Percentiles rank a stretch among this genome's conserved stretches.
phyloP scores from a whole-genome alignment of 2,329 filamentous ascomycete genomes.

The Phaeosphaeriaceae sp. region DNA sequence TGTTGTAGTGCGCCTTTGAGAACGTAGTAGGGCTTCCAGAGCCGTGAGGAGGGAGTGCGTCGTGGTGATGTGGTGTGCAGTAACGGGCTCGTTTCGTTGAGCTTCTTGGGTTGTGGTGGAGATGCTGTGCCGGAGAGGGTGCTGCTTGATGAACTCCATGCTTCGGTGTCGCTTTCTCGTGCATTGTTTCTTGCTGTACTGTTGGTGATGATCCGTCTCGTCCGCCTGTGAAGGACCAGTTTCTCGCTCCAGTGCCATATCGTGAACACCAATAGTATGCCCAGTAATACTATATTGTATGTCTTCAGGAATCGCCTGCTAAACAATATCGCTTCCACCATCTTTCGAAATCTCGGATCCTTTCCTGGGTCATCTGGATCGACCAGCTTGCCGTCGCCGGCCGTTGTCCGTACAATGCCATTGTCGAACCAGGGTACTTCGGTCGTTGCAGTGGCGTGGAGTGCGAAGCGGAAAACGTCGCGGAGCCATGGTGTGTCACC shows the following conservation, averaged over 20 bases:
- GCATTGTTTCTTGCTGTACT: background rate
- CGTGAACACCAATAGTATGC: slow-evolving; percentile 46
- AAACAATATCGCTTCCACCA: slow-evolving; percentile 49
- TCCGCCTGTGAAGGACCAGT: slow-evolving; percentile 24
- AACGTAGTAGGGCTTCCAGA: slow-evolving; percentile 29
- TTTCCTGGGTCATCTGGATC: slow-evolving; percentile 42
- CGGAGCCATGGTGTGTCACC: slow-evolving; percentile 27
- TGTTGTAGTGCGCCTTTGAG: slow-evolving; percentile 56
- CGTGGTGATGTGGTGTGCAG: slow-evolving; percentile 21
- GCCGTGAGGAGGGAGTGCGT: slow-evolving; percentile 3
- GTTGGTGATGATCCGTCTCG: slow-evolving; percentile 3
- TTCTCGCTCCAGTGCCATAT: slow-evolving; percentile 47
- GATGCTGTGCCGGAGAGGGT: slow-evolving; percentile 46
- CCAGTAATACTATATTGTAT: slow-evolving; percentile 51
- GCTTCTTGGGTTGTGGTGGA: slow-evolving; percentile 34
- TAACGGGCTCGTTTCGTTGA: slow-evolving; percentile 43
- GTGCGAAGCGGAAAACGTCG: slow-evolving; percentile 31
- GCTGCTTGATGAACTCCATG: slow-evolving; percentile 50
- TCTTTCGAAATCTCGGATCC: slow-evolving; percentile 44
- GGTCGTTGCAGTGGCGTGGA: slow-evolving; percentile 32
- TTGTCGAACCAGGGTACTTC: slow-evolving; percentile 21
- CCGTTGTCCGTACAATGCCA: slow-evolving; percentile 5
- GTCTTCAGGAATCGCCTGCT: slow-evolving; percentile 46
- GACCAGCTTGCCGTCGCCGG: slow-evolving; percentile 18
- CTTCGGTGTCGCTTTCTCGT: slow-evolving; percentile 19